Conservation (phyloP, 2,329 filamentous ascomycete genomes). For the Phoma sp. region DNA sequence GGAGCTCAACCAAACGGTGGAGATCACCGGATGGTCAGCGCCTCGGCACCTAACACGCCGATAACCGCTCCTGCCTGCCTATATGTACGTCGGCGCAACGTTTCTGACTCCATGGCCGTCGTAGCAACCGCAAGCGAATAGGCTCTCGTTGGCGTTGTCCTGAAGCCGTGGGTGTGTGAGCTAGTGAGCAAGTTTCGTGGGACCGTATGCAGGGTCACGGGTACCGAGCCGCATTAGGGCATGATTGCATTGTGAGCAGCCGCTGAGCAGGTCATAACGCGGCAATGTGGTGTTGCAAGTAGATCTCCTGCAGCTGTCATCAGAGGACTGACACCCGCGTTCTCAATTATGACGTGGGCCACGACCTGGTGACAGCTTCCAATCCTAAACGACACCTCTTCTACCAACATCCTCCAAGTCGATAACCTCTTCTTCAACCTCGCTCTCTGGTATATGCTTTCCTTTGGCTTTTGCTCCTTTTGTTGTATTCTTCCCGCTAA, state of each 20-base stretch:
- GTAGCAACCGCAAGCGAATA: slow-evolving; percentile 12
- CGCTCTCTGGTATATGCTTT: slow-evolving; percentile 32
- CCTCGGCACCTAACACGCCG: slow-evolving; percentile 20
- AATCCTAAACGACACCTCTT: slow-evolving; percentile 35
- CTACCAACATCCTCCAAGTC: slow-evolving; percentile 44
- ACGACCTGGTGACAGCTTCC: not conserved
- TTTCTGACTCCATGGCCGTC: slow-evolving; percentile 5
- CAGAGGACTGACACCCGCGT: not conserved
- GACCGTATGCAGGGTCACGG: slow-evolving; percentile 17
- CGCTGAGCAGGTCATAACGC: slow-evolving; percentile 9
- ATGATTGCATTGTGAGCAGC: slow-evolving; percentile 16
- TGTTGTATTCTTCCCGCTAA: slow-evolving; percentile 22
- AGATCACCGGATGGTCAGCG: slow-evolving; percentile 12
- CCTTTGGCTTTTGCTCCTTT: slow-evolving; percentile 28
- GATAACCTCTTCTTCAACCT: slow-evolving; percentile 46
- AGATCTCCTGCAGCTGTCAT: not conserved
- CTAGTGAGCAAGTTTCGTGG: slow-evolving; percentile 37
- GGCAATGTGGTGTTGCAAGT: not conserved
- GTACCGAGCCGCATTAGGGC: slow-evolving; percentile 8
- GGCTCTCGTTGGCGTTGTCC: slow-evolving; percentile 8
- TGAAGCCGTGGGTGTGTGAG: slow-evolving; percentile 17
- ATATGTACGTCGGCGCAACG: slow-evolving; percentile 6
- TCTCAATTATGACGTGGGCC: slow-evolving; percentile 3
- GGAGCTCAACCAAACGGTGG: not conserved
- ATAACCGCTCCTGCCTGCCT: slow-evolving; percentile 26